phyloP scores from a whole-genome alignment of 495 filamentous ascomycete species.

The Corynascus novoguineensis region DNA sequence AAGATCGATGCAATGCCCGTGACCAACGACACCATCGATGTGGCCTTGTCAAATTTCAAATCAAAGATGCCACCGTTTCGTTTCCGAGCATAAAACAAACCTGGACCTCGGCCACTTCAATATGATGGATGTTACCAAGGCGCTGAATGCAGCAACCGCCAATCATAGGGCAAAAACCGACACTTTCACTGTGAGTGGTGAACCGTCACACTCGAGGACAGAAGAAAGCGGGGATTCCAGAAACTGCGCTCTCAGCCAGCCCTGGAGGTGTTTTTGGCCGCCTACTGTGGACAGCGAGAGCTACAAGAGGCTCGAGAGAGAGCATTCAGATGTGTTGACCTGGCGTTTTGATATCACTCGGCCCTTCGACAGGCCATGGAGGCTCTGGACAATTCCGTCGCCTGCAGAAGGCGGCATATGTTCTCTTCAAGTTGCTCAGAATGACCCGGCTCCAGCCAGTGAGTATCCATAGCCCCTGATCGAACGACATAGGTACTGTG shows the following conservation, averaged over 20 bases:
- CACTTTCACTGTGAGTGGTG: not conserved
- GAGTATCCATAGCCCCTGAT: no score
- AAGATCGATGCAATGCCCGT: no score
- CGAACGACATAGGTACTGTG: no score
- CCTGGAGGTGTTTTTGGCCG: constrained; percentile 14
- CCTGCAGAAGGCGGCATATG: not conserved
- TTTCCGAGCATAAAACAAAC: no score
- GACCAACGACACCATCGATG: no score
- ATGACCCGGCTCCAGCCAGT: not conserved
- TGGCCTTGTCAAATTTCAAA: not conserved
- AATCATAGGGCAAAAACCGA: not conserved
- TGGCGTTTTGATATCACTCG: constrained; percentile 10
- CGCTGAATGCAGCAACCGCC: not conserved
- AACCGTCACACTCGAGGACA: not conserved
- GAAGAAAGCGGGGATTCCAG: not conserved
- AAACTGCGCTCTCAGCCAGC: not conserved
- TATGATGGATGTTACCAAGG: not conserved
- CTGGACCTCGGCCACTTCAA: not conserved
- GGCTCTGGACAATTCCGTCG: constrained; percentile 7
- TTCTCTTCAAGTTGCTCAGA: not conserved
- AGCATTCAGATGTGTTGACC: constrained; percentile 10
- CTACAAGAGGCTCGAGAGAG: not conserved
- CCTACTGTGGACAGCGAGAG: constrained; percentile 2
- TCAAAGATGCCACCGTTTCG: no score
- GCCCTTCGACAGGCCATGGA: constrained; percentile 14